Base-by-base conservation (phyloP, 2,329 filamentous ascomycete genomes). In the Fusarium mexicanum region DNA sequence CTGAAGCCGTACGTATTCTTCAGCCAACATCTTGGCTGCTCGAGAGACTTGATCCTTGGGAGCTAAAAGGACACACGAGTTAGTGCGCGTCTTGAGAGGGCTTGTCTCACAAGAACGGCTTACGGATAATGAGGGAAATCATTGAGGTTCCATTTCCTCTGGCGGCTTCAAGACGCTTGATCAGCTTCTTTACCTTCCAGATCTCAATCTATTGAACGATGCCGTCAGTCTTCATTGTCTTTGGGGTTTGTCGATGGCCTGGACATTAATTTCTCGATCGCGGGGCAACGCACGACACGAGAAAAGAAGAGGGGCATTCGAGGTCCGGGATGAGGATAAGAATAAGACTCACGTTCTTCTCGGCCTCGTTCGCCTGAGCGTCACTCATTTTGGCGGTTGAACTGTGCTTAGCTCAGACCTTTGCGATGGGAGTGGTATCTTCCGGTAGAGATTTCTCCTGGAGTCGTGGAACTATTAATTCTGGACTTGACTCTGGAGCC, bases 101-200 rank as follows among this genome's bases (percentile, higher is more conserved):
- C 14, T 31, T 33, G 46, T 46, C 24, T 58, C 37, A 17, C 47
- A 55, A 61, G 67, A 55, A 54, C 29, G 44, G 87, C 93, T 81
- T 88, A 97, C 94, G 96, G 82, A 99, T 98, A 80, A 99, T 98
- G 85, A 99, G 91, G 75, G 96, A 98, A 86, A 99, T 99, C 96
- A 99, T 99, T 87, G 93, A 96, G 75, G 96, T 99, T 87, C 96
- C 96, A 91, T 99, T 99, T 84, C 96, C 96, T 84, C 97, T 91
- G 79, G 97, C 97, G 73, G 94, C 93, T 86, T 98, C 96, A 80
- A 99, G 94, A 80, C 96, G 94, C 87, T 98, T 99, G 87, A 99
- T 98, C 82, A 99, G 89, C 89, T 99, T 99, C 91, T 99, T 99
- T 83, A 99, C 95, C 92, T 99, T 98, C 94, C 93, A 95, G 87